A percentile compares a stretch with the other conserved stretches of the same genome.
Evolutionary conservation across 257 asterid species (phyloP).

Genomic region (Paulownia fortunei): DNA sequence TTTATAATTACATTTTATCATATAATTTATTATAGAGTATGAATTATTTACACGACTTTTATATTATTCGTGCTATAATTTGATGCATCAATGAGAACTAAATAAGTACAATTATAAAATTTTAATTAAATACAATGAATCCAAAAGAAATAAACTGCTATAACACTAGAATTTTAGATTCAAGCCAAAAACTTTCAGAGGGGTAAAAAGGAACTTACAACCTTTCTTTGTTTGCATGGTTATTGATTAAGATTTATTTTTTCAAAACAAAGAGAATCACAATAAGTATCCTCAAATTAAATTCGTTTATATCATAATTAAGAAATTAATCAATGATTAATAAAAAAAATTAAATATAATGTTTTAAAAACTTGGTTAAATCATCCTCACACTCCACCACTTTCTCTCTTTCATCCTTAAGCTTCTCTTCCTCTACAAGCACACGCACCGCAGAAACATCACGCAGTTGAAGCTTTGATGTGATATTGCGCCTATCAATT

Average conservation of each 20-base stretch:
- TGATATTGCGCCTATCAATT: background rate
- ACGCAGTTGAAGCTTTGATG: conserved; percentile 11
- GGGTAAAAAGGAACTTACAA: background rate
- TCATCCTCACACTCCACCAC: background rate
- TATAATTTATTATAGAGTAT: background rate
- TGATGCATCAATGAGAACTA: no score
- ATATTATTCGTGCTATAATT: no score
- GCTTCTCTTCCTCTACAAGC: conserved; percentile 5
- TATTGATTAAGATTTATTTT: background rate
- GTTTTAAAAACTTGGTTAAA: background rate
- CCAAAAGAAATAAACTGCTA: no score
- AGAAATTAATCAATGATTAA: background rate
- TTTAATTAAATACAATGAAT: no score
- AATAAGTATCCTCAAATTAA: background rate
- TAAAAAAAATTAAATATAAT: background rate
- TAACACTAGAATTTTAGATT: no score
- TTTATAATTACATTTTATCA: background rate
- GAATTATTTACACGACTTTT: background rate
- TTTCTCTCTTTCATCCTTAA: background rate
- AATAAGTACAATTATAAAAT: no score
- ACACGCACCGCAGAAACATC: conserved; percentile 15
- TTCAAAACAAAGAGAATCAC: background rate
- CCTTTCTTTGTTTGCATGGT: background rate
- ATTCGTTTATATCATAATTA: background rate
- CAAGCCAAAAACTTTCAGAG: no score